These are phyloP conservation scores for Mycena sp. DNA, from an alignment of 1,284 basidiomycete species.

Conservation along the genomic window DNA sequence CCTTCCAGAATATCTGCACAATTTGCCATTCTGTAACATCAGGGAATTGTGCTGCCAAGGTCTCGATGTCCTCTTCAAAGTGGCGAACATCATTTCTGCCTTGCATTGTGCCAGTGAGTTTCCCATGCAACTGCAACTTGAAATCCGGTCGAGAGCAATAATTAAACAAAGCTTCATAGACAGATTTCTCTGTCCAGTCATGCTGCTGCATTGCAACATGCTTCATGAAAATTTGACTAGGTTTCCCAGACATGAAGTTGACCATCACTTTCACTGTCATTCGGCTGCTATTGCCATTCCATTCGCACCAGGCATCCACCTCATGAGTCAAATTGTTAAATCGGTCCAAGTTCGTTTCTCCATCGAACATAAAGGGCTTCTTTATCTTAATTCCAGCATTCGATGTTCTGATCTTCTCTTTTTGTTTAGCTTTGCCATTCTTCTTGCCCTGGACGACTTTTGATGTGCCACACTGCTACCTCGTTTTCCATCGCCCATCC, in stretches of 20 bases:
- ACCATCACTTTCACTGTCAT: constrained; percentile 5
- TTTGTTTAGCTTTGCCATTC: too few relatives aligned
- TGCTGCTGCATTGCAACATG: background rate
- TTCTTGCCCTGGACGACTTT: background rate
- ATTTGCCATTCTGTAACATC: background rate
- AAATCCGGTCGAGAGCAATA: background rate
- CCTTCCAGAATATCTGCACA: background rate
- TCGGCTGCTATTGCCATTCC: background rate
- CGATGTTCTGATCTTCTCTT: too few relatives aligned
- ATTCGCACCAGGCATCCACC: constrained; percentile 7
- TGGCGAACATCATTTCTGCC: background rate
- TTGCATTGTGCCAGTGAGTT: background rate
- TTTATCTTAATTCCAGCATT: constrained; percentile 11
- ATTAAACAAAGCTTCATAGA: background rate
- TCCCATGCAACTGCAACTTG: background rate
- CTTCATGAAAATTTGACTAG: background rate
- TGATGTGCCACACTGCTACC: too few relatives aligned
- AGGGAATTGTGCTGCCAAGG: background rate
- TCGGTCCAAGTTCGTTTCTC: background rate
- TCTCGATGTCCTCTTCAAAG: background rate
- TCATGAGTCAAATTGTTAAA: constrained; percentile 10
- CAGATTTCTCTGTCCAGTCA: background rate
- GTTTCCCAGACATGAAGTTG: background rate
- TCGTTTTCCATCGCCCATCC: too few relatives aligned
- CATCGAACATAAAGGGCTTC: constrained; percentile 5